Evolutionary conservation across 345 rosid species (phyloP), one percentile per base, ranked within the genome.

Genomic region (Geranium brycei): DNA sequence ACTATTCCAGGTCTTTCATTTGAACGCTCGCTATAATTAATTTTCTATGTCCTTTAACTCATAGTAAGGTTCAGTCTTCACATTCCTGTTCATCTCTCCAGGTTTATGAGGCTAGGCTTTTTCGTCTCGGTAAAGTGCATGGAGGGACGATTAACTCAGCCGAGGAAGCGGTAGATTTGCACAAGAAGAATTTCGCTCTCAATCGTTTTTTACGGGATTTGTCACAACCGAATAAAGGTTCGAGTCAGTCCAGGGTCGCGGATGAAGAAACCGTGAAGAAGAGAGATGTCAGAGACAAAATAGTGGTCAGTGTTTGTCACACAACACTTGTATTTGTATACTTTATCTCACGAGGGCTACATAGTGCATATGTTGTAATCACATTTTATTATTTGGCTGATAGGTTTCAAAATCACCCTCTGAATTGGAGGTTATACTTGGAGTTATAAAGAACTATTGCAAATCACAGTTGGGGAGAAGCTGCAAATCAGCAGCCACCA

Each of bases 41-140:
- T 47, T 47, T 47, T 47, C 53, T 13, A 47, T 47, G 13, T 8
- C 13, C 12, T 3, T 8, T 47, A 47, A 47, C 11, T 47, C 53
- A 47, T 8, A 6, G 53, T 47, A 47, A 47, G 11, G 13, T 47
- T 13, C 3, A 13, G 15, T 47, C 14, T 13, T 63, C 69, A 31
- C 63, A 4, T 60, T 66, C 66, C 53, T 56, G 41, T 64, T 66
- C 68, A 64, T 71, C 61, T 68, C 61, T 51, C 62, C 77, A 92
- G 98, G 86, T 79, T 67, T 89, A 92, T 59, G 93, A 83, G 76
- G 95, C 98, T 59, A 85, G 96, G 81, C 82, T 92, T 40, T 92
- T 92, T 73, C 87, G 87, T 65, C 88, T 87, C 19, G 77, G 80
- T 64, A 86, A 85, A 80, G 76, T 79, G 63, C 81, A 79, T 73